Conservation (phyloP, 148 eudicot genomes). For the Cornus suecica region DNA sequence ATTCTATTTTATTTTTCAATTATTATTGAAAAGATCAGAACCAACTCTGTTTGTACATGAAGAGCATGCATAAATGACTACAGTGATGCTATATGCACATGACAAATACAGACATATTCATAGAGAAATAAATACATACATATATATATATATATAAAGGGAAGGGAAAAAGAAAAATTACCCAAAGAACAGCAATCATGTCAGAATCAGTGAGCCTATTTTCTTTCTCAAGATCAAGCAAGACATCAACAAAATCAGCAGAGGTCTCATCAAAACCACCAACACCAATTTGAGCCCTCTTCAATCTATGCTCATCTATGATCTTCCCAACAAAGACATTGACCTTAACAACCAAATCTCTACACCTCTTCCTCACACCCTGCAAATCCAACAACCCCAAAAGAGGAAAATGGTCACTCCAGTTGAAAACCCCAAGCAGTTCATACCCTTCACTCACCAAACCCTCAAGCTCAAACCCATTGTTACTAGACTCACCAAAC, state of each 20-base stretch:
- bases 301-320: constrained; percentile 50
- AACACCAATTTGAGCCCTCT: constrained; percentile 13
- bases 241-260: constrained; percentile 82
- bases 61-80: too few relatives aligned
- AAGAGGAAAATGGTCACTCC: constrained; percentile 88
- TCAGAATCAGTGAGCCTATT: constrained; percentile 58
- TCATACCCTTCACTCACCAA: constrained; percentile 87
- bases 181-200: constrained; percentile 96
- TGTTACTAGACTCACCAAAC: constrained; percentile 14
- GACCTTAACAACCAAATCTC: constrained; percentile 43
- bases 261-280: constrained; percentile 25
- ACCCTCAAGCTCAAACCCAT: constrained; percentile 37
- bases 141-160: too few relatives aligned
- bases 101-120: too few relatives aligned
- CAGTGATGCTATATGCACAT: too few relatives aligned
- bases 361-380: constrained; percentile 74
- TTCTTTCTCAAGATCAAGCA: constrained; percentile 73
- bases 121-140: too few relatives aligned
- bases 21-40: too few relatives aligned
- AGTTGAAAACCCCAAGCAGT: constrained; percentile 69
- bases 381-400: constrained; percentile 76
- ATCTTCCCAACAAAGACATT: constrained; percentile 67
- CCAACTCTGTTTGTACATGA: too few relatives aligned
- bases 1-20: too few relatives aligned
- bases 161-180: constrained; percentile 18